Base-by-base conservation (phyloP, 2,329 filamentous ascomycete genomes). In the Rutstroemia sp. region DNA sequence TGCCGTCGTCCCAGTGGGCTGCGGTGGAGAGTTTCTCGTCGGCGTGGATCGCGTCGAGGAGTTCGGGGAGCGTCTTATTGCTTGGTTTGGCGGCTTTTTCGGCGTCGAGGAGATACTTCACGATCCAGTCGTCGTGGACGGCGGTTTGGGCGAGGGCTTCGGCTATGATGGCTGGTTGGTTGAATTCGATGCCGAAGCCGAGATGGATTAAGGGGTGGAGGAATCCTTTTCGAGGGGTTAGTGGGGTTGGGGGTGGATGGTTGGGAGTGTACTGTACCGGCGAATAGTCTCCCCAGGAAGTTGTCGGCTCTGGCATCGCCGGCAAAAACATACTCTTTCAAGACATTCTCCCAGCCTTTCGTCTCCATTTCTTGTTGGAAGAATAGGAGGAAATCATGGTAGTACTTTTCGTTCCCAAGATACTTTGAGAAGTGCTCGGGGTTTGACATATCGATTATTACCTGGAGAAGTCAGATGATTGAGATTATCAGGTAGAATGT, bases 171-270 rank as follows among this genome's bases (percentile, higher is more conserved):
- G 87, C 87, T 2, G 89, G 89, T 67, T 95, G 89, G 9, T 79
- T 70, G 74, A 90, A 95, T 68, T 95, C 90, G 38, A 96, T 68
- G 4, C 88, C 91, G 67, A 90, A 95, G 49, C 90, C 88, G 19
- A 95, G 78, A 68, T 95, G 89, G 60, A 96, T 92, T 16, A 94
- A 73, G 2, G 90, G 89, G 66, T 95, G 89, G 2, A 91, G 64
- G 60, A 92, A 79, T 0, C 87, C 84, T 79, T 62, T 39, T 38
- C 21, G 19, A 42, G 39, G 39, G 48, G 8, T 48, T n/a, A 57
- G 19, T 12, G 30, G 19, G 3, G 14, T 19, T 9, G 17, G 14
- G 2, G 9, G n/a, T 23, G 25, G 4, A 17, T 16, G 23, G 21
- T n/a, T 19, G 9, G 21, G 12, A 14, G 21, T 44, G 38, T 38